These are phyloP conservation scores for Pyrenopolyporus hunteri DNA, from an alignment of 495 filamentous ascomycete genomes.

Conservation along the genomic window DNA sequence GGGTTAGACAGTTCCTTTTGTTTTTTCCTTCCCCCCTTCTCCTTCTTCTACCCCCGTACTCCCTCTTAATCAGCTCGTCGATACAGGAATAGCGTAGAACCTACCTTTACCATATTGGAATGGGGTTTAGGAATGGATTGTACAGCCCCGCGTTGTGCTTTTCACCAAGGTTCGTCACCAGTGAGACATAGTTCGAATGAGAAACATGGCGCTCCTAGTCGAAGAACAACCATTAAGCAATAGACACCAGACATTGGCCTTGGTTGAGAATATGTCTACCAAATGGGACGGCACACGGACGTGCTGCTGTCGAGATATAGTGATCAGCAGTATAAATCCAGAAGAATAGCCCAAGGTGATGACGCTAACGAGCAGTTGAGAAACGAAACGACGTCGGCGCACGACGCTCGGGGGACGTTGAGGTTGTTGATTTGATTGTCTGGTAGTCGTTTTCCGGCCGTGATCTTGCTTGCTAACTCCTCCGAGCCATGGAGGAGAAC, in stretches of 20 bases:
- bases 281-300: not conserved
- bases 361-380: slow-evolving; percentile 9
- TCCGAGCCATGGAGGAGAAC: too few relatives aligned
- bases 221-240: slow-evolving; percentile 30
- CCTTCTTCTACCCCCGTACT: not conserved
- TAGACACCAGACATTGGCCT: slow-evolving; percentile 36
- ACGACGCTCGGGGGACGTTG: not conserved
- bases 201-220: slow-evolving; percentile 27
- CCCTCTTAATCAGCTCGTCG: slow-evolving; percentile 3
- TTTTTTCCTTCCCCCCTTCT: not conserved
- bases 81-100: not conserved
- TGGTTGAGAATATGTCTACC: not conserved
- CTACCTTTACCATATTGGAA: slow-evolving; percentile 27
- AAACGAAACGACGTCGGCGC: slow-evolving; percentile 16
- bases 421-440: not conserved
- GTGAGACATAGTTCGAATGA: slow-evolving; percentile 23
- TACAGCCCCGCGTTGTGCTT: slow-evolving; percentile 33
- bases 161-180: slow-evolving; percentile 24
- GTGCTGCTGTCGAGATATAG: slow-evolving; percentile 5
- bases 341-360: not conserved
- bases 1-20: slow-evolving; percentile 15
- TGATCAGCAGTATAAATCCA: not conserved
- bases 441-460: too few relatives aligned
- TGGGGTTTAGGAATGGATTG: slow-evolving; percentile 26
- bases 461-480: too few relatives aligned